Percentiles rank a stretch among this genome's conserved stretches.
Conservation (phyloP, 179 eudicot genomes). For the Drosera spatulata region DNA sequence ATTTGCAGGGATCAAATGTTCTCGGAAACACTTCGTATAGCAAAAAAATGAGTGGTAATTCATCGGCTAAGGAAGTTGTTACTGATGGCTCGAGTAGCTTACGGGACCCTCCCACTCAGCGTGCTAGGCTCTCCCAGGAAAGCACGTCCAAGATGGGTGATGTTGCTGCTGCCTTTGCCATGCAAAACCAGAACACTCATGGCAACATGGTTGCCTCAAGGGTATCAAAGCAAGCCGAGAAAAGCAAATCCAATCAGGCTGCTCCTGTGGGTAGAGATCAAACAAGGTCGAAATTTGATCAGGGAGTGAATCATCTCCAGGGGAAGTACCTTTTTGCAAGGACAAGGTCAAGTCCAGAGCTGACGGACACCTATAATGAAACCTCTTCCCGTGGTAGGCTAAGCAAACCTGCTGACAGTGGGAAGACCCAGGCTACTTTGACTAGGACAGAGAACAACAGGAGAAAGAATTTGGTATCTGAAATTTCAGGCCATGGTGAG, state of each 20-base stretch:
- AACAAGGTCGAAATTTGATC: constrained; percentile 24
- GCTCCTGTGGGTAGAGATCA: constrained; percentile 21
- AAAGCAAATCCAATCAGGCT: constrained; percentile 16
- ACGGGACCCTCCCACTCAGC: constrained; percentile 14
- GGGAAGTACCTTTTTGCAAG: constrained; percentile 61
- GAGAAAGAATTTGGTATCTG: constrained; percentile 34
- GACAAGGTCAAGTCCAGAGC: constrained; percentile 87
- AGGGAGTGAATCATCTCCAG: constrained; percentile 30
- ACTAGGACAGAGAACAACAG: constrained; percentile 26
- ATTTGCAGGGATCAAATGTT: constrained; percentile 14
- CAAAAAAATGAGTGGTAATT: constrained; percentile 17
- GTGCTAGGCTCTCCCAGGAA: constrained; percentile 21
- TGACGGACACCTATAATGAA: constrained; percentile 41
- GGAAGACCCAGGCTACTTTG: constrained; percentile 25
- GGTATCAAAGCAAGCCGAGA: constrained; percentile 20
- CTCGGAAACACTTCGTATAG: constrained; percentile 13
- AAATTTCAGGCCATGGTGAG: constrained; percentile 25
- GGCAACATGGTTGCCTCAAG: background rate
- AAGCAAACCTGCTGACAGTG: constrained; percentile 30
- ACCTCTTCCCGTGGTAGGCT: constrained; percentile 31
- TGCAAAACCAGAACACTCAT: constrained; percentile 12
- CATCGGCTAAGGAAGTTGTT: constrained; percentile 17
- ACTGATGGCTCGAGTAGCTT: constrained; percentile 16
- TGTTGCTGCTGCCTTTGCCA: constrained; percentile 12
- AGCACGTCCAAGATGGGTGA: constrained; percentile 15